Evolutionary conservation across 2,329 filamentous ascomycete genomes (phyloP).

Genomic region (Diaporthe batatas): DNA sequence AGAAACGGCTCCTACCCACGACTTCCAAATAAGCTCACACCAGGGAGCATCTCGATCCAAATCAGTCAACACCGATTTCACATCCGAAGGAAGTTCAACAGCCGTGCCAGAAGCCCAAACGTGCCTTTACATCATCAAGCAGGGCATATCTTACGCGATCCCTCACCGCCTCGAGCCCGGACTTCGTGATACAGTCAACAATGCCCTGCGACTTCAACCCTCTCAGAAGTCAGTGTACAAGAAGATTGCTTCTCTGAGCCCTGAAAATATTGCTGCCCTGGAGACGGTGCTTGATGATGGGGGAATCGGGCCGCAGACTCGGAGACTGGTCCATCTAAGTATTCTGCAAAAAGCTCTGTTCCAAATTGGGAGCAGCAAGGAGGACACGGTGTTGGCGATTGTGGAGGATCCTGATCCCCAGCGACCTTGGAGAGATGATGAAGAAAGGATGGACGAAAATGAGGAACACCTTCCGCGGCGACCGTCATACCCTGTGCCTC

Average conservation of each 20-base stretch:
- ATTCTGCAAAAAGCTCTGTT: background rate
- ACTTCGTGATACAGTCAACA: background rate
- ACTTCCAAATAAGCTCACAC: background rate
- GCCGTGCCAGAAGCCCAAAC: conserved; percentile 1
- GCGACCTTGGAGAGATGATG: background rate
- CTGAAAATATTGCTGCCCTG: background rate
- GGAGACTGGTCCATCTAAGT: background rate
- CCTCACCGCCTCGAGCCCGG: background rate
- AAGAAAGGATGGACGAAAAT: background rate
- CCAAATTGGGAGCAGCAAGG: background rate
- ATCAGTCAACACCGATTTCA: background rate
- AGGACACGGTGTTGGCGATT: background rate
- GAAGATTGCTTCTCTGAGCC: background rate
- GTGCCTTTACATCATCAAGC: conserved; percentile 1
- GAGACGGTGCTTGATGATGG: background rate
- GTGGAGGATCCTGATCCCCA: background rate
- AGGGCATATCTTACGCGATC: background rate
- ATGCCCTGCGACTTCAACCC: background rate
- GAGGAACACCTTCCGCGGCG: too few relatives aligned
- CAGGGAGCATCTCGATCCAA: background rate
- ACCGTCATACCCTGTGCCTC: background rate
- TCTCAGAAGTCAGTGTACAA: conserved; percentile 2
- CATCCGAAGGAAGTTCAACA: background rate
- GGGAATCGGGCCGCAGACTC: background rate
- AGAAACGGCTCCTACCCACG: background rate